Base-by-base conservation (phyloP, 352 stramenopile genomes). In the Pythium aristosporum region DNA sequence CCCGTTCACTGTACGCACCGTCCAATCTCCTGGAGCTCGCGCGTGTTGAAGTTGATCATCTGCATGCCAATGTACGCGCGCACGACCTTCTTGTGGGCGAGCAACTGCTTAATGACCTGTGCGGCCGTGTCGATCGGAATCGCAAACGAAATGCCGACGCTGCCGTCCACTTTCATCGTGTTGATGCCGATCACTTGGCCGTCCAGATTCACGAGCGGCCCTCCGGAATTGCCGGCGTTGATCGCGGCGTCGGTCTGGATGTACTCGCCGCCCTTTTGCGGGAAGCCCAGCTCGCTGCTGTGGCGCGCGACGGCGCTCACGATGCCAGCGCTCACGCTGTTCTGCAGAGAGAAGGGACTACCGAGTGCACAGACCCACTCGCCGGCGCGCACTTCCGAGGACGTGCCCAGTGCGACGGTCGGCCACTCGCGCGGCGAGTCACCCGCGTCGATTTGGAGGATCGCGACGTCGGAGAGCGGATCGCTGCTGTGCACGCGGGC, bases 241-340 rank as follows among this genome's bases (percentile, higher is more conserved):
- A 98, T 97, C 21, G 93, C 92, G 10, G 93, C 93, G 75, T 98
- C 93, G 21, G 93, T 98, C 74, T 98, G 92, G 58, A 98, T 96
- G 71, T 96, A 98, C 62, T 97, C 87, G 57, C 76, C 85, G 18
- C 84, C 75, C 32, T 87, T 93, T 47, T 91, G 80, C 15, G 74
- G 72, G 52, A 87, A 93, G 8, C 91, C 91, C 13, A 97, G 73
- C 69, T 97, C 91, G 50, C 84, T 96, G 65, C 88, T 93, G 63
- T 94, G 89, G 48, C 92, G 68, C 32, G 89, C 88, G 32, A 96
- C 85, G 23, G 90, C 85, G 65, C 86, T 97, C 52, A 98, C 91
- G 64, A 98, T 98, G 18, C 93, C 93, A 12, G 86, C 82, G 37
- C 89, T 98, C 46, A 96, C 89, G 32, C 88, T 97, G 64, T 98